A percentile compares a stretch with the other conserved stretches of the same genome.
These are phyloP conservation scores for Sclerotinia glacialis DNA, from an alignment of 2,329 filamentous ascomycete species.

Conservation along the genomic window DNA sequence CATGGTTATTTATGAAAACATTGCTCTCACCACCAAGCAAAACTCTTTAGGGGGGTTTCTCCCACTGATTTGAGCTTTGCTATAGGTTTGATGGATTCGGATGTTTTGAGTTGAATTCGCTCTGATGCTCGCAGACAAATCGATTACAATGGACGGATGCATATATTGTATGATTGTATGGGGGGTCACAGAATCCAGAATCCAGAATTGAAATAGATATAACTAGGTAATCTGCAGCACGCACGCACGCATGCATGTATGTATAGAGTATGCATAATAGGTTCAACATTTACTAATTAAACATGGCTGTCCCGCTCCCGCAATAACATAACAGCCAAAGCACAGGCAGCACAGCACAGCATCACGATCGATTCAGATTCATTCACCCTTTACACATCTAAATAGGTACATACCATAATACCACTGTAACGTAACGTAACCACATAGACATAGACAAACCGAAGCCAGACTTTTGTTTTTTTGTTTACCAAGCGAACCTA, in stretches of 20 bases:
- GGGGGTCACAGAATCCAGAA: no score
- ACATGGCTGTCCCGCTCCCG: not conserved
- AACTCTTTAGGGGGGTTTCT: not conserved
- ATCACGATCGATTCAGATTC: no score
- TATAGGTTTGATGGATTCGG: not conserved
- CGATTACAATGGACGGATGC: no score
- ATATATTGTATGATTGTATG: no score
- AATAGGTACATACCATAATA: not conserved
- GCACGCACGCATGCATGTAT: no score
- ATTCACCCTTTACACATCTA: not conserved
- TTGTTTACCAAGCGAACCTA: no score
- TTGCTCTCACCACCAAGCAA: conserved; percentile 7
- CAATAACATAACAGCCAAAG: not conserved
- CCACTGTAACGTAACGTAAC: no score
- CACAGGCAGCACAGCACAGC: not conserved
- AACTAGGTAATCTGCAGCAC: no score
- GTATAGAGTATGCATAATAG: no score
- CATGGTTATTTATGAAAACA: conserved; percentile 14
- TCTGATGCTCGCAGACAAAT: not conserved
- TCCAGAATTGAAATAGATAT: no score
- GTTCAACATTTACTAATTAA: not conserved
- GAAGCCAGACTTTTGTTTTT: not conserved
- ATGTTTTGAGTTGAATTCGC: not conserved
- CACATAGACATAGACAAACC: not conserved
- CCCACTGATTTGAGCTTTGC: not conserved